These are phyloP conservation scores for Stevia rebaudiana DNA, from an alignment of 140 eudicot species.

Conservation along the genomic window DNA sequence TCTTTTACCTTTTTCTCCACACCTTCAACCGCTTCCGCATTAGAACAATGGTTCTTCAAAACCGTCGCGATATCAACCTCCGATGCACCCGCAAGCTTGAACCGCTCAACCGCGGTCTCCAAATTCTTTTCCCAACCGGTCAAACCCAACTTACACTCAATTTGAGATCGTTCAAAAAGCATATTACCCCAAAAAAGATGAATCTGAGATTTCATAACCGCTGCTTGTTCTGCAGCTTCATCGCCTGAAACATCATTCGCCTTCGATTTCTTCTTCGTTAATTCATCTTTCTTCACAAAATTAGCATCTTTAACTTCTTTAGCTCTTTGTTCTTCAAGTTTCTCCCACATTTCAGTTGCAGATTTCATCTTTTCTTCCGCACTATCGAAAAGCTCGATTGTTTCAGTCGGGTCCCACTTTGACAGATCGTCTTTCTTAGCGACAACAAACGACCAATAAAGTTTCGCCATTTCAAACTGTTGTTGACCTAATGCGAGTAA, in stretches of 20 bases:
- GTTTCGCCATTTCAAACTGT: slow-evolving; percentile 97
- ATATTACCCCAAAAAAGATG: slow-evolving; percentile 96
- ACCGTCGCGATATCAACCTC: slow-evolving; percentile 79
- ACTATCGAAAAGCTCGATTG: slow-evolving; percentile 66
- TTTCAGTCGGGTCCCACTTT: slow-evolving; percentile 79
- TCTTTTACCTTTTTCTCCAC: slow-evolving; percentile 39
- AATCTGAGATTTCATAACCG: slow-evolving; percentile 94
- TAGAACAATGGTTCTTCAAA: slow-evolving; percentile 74
- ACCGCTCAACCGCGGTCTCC: slow-evolving; percentile 73
- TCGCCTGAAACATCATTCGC: slow-evolving; percentile 54
- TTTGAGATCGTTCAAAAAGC: slow-evolving; percentile 94
- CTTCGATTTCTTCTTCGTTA: slow-evolving; percentile 55
- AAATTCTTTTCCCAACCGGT: slow-evolving; percentile 69
- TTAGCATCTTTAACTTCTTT: slow-evolving; percentile 69
- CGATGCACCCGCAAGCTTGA: slow-evolving; percentile 92
- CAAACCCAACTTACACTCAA: slow-evolving; percentile 67
- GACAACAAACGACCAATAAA: slow-evolving; percentile 85
- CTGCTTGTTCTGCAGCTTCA: slow-evolving; percentile 92
- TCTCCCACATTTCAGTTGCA: slow-evolving; percentile 96
- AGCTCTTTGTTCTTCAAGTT: slow-evolving; percentile 84
- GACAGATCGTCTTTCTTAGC: slow-evolving; percentile 83
- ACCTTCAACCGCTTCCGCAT: slow-evolving; percentile 46
- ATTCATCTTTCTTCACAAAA: slow-evolving; percentile 63
- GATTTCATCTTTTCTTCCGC: slow-evolving; percentile 92
- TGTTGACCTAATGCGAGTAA: slow-evolving; percentile 86